A percentile compares a stretch with the other conserved stretches of the same genome.
Conservation (phyloP, 208 protist genomes). For the Jaenimonas drosophilae region DNA sequence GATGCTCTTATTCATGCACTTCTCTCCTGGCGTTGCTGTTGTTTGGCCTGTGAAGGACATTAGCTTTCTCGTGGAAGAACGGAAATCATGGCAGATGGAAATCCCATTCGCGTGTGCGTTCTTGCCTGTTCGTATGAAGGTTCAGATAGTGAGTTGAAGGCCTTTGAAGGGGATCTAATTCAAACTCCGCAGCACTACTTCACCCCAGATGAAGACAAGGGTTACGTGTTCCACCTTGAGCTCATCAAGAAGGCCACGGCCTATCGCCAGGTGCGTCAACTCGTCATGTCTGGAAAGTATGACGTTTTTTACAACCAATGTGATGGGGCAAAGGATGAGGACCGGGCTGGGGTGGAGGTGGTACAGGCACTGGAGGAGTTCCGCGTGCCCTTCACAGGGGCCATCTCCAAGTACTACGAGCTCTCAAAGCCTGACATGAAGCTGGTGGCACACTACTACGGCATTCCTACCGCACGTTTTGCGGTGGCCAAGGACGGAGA, state of each 20-base stretch:
- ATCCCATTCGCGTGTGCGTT: conserved; percentile 62
- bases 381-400: conserved; percentile 80
- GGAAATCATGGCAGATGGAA: background rate
- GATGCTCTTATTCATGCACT: background rate
- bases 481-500: conserved; percentile 47
- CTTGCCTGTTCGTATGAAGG: conserved; percentile 79
- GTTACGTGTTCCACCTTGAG: conserved; percentile 57
- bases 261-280: conserved; percentile 67
- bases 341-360: conserved; percentile 80
- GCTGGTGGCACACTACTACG: conserved; percentile 73
- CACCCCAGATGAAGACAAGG: conserved; percentile 18
- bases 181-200: conserved; percentile 82
- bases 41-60: background rate
- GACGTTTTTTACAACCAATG: conserved; percentile 90
- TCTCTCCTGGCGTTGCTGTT: background rate
- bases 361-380: conserved; percentile 85
- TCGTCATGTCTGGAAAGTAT: conserved; percentile 72
- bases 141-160: conserved; percentile 71
- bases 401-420: conserved; percentile 84
- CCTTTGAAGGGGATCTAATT: conserved; percentile 60
- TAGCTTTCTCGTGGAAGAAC: background rate
- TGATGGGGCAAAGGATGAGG: conserved; percentile 84
- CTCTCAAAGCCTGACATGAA: conserved; percentile 89
- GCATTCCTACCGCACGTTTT: conserved; percentile 48
- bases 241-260: conserved; percentile 75